Percentiles rank a stretch among this genome's conserved stretches.
These are phyloP conservation scores for Phytophthora sp. DNA, from an alignment of 352 stramenopile genomes.

Conservation along the genomic window DNA sequence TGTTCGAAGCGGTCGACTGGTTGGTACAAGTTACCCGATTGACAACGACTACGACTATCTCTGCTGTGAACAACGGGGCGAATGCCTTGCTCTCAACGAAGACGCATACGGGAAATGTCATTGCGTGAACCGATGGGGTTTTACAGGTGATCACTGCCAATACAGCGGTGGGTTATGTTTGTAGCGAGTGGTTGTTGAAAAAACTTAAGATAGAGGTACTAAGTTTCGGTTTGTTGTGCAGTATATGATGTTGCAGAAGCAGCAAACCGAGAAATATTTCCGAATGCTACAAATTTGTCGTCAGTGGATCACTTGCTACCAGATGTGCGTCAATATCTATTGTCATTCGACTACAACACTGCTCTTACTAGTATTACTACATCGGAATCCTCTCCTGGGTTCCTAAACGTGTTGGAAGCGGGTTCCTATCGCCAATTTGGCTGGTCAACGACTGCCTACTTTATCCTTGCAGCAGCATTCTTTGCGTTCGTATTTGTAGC, in stretches of 20 bases:
- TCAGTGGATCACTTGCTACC: constrained; percentile 42
- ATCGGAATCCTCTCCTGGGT: background rate
- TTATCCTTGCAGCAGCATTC: constrained; percentile 24
- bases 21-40: constrained; percentile 71
- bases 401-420: constrained; percentile 32
- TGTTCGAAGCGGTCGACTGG: constrained; percentile 63
- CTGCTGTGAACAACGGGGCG: constrained; percentile 70
- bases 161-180: constrained; percentile 48
- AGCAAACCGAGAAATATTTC: constrained; percentile 55
- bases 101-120: constrained; percentile 67
- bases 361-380: constrained; percentile 25
- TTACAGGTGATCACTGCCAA: constrained; percentile 70
- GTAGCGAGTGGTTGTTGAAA: background rate
- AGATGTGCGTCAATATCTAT: constrained; percentile 51
- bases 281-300: constrained; percentile 40
- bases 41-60: constrained; percentile 74
- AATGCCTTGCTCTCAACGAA: constrained; percentile 52
- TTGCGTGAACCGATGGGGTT: constrained; percentile 72
- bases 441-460: constrained; percentile 43
- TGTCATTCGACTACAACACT: constrained; percentile 46
- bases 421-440: constrained; percentile 55
- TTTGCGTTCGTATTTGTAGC: constrained; percentile 48
- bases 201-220: background rate
- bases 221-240: constrained; percentile 12
- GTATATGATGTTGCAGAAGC: constrained; percentile 62